Evolutionary conservation across 208 protist species (phyloP).

Genomic region (Wallacemonas rigidus): DNA sequence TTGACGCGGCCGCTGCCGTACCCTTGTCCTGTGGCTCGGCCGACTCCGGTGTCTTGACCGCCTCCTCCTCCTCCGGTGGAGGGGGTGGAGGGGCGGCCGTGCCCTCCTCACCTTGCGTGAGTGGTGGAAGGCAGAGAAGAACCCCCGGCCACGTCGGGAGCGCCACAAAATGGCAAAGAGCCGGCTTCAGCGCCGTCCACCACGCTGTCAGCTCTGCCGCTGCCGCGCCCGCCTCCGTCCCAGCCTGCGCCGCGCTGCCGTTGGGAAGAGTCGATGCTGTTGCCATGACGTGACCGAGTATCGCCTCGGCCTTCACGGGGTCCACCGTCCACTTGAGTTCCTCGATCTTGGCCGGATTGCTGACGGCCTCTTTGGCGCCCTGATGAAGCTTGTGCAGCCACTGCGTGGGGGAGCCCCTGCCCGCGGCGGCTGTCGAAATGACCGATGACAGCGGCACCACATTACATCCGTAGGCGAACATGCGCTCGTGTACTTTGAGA

Average conservation of each 20-base stretch:
- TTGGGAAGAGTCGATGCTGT: not conserved
- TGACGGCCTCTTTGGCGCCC: not conserved
- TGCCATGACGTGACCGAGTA: not conserved
- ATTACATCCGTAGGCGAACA: slow-evolving; percentile 75
- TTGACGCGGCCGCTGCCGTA: slow-evolving; percentile 20
- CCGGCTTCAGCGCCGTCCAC: slow-evolving; percentile 42
- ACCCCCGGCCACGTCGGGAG: slow-evolving; percentile 53
- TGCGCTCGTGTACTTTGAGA: slow-evolving; percentile 71
- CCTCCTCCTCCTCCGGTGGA: not conserved
- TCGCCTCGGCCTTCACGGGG: slow-evolving; percentile 11
- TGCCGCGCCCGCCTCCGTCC: not conserved
- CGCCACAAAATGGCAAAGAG: slow-evolving; percentile 66
- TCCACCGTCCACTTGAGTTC: slow-evolving; percentile 11
- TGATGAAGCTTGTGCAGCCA: slow-evolving; percentile 3
- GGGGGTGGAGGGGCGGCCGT: not conserved
- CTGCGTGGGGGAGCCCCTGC: not conserved
- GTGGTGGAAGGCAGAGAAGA: slow-evolving; percentile 42
- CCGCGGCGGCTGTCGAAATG: not conserved
- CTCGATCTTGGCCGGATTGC: not conserved
- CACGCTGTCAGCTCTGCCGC: slow-evolving; percentile 10
- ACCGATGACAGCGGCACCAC: slow-evolving; percentile 24
- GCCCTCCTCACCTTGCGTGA: not conserved
- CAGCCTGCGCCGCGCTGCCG: not conserved
- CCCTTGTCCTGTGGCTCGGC: slow-evolving; percentile 10
- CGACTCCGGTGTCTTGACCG: not conserved